These are phyloP conservation scores for Cyphellophora europaea DNA, from an alignment of 2,329 filamentous ascomycete species.

Conservation along the genomic window DNA sequence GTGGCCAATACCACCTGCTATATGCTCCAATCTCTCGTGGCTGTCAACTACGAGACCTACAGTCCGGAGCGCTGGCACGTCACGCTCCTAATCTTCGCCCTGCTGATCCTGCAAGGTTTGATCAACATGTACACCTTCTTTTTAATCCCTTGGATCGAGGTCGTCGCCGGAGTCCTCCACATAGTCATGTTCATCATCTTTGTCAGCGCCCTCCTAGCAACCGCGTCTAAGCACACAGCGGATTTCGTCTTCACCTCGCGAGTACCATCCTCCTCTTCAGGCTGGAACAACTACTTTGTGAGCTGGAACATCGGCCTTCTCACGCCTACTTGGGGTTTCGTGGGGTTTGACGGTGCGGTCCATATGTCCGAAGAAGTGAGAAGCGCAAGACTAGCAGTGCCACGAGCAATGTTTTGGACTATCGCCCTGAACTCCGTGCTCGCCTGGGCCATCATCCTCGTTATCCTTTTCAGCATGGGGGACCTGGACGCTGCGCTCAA, in stretches of 20 bases:
- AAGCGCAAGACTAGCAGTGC: slow-evolving; percentile 24
- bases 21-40: slow-evolving; percentile 8
- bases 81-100: slow-evolving; percentile 29
- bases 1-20: slow-evolving; percentile 22
- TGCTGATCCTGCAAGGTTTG: slow-evolving; percentile 23
- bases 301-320: slow-evolving; percentile 30
- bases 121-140: slow-evolving; percentile 24
- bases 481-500: slow-evolving; percentile 3
- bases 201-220: slow-evolving; percentile 24
- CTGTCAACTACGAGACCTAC: neutral
- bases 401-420: slow-evolving; percentile 27
- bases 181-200: slow-evolving; percentile 28
- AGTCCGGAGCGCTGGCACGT: slow-evolving; percentile 26
- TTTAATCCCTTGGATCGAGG: slow-evolving; percentile 30
- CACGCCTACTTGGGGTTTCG: slow-evolving; percentile 24
- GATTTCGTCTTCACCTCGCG: slow-evolving; percentile 25
- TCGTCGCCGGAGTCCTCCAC: slow-evolving; percentile 26
- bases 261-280: slow-evolving; percentile 19
- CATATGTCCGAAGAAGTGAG: slow-evolving; percentile 30
- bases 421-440: slow-evolving; percentile 25
- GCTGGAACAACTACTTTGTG: slow-evolving; percentile 25
- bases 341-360: slow-evolving; percentile 18
- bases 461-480: slow-evolving; percentile 26
- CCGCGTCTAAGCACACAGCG: slow-evolving; percentile 22
- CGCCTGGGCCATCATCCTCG: slow-evolving; percentile 26